phyloP scores from a whole-genome alignment of 805 yeast species.

The Huiozyma sinensis region DNA sequence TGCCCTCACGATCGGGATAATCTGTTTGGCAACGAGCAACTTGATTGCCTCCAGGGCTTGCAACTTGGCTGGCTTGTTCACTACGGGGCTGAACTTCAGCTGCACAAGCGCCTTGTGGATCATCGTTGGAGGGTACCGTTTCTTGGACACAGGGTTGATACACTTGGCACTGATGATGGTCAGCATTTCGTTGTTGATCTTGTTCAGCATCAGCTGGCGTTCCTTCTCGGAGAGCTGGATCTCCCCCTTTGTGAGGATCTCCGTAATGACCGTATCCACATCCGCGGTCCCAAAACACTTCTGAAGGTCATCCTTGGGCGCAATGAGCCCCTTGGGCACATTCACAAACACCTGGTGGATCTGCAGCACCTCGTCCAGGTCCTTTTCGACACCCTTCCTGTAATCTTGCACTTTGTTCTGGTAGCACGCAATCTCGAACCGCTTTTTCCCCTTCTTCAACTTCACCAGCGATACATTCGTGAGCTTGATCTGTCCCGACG shows the following conservation, averaged over 20 bases:
- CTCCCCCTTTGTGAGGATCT: slow-evolving; percentile 84
- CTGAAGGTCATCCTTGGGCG: slow-evolving; percentile 72
- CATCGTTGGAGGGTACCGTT: slow-evolving; percentile 91
- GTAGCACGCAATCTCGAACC: slow-evolving; percentile 93
- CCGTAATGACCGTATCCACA: slow-evolving; percentile 61
- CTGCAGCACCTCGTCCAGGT: slow-evolving; percentile 89
- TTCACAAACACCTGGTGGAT: slow-evolving; percentile 89
- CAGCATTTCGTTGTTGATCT: slow-evolving; percentile 71
- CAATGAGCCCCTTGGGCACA: slow-evolving; percentile 90
- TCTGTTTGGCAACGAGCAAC: slow-evolving; percentile 60
- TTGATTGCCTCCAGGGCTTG: slow-evolving; percentile 91
- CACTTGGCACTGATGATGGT: slow-evolving; percentile 82
- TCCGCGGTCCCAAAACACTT: slow-evolving; percentile 69
- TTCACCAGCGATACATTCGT: slow-evolving; percentile 92
- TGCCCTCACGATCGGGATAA: slow-evolving; percentile 90
- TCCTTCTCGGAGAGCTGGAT: slow-evolving; percentile 92
- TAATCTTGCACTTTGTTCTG: slow-evolving; percentile 96
- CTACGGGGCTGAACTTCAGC: slow-evolving; percentile 66
- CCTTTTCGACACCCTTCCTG: slow-evolving; percentile 61
- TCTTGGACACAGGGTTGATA: slow-evolving; percentile 78
- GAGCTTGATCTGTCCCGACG: slow-evolving; percentile 75
- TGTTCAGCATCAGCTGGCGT: slow-evolving; percentile 61
- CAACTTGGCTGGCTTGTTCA: slow-evolving; percentile 65
- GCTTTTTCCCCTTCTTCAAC: slow-evolving; percentile 79
- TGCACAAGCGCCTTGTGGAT: slow-evolving; percentile 76